A percentile compares a stretch with the other conserved stretches of the same genome.
Conservation (phyloP, 805 yeast species). For the Torulaspora quercuum region DNA sequence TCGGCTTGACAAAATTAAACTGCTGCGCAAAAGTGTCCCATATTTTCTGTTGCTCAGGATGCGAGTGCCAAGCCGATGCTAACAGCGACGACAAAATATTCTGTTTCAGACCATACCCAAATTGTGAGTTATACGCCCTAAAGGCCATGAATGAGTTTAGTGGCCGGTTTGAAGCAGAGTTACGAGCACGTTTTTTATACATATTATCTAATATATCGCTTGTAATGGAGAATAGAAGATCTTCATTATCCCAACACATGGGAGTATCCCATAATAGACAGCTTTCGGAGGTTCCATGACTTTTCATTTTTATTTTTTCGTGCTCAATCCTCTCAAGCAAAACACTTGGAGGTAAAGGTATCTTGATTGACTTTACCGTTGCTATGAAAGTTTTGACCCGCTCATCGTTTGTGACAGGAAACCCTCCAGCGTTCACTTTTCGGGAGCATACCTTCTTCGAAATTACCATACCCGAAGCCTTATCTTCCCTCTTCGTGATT, state of each 20-base stretch:
- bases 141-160: conserved; percentile 30
- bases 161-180: conserved; percentile 8
- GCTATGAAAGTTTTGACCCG: conserved; percentile 3
- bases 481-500: conserved; percentile 8
- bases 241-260: conserved; percentile 12
- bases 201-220: conserved; percentile 10
- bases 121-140: conserved; percentile 29
- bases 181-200: conserved; percentile 10
- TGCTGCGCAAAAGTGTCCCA: conserved; percentile 27
- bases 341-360: conserved; percentile 17
- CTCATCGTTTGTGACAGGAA: conserved; percentile 7
- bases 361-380: conserved; percentile 6
- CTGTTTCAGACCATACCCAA: conserved; percentile 24
- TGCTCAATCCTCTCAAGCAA: conserved; percentile 13
- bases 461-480: not conserved
- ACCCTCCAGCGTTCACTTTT: too few species aligned
- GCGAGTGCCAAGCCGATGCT: conserved; percentile 23
- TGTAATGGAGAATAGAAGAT: conserved; percentile 7
- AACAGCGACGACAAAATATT: conserved; percentile 21
- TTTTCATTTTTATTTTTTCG: conserved; percentile 9
- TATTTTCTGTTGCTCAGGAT: conserved; percentile 15
- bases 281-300: conserved; percentile 1
- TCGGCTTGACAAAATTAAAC: conserved; percentile 27
- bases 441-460: too few species aligned
- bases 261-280: conserved; percentile 9